Evolutionary conservation across 305 asterid species (phyloP).

Genomic region (Fraxinus sp.): DNA sequence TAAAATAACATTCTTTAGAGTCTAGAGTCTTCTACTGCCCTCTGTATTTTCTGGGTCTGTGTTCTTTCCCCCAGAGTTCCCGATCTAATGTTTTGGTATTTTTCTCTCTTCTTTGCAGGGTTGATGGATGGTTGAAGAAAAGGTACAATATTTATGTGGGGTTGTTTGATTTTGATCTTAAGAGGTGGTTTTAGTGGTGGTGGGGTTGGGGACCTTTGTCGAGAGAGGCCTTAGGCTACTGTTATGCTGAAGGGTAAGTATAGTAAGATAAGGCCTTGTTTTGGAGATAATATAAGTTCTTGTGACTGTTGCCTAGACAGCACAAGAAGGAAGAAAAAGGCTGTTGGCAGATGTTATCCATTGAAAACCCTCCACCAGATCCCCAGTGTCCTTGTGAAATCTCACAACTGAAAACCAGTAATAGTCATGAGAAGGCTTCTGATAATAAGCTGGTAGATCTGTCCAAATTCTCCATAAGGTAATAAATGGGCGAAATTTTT

Average conservation of each 20-base stretch:
- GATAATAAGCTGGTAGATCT: conserved; percentile 63
- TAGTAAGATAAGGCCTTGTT: conserved; percentile 36
- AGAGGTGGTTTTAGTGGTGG: conserved; percentile 36
- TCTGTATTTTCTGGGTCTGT: conserved; percentile 16
- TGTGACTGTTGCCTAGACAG: conserved; percentile 87
- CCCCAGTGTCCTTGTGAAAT: conserved; percentile 47
- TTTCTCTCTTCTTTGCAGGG: conserved; percentile 41
- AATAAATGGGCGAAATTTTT: conserved; percentile 11
- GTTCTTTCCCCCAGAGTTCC: conserved; percentile 21
- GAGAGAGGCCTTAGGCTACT: conserved; percentile 54
- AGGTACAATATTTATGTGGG: conserved; percentile 43
- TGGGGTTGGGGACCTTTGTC: conserved; percentile 33
- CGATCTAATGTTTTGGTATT: conserved; percentile 33
- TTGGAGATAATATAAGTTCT: conserved; percentile 42
- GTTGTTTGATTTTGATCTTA: conserved; percentile 39
- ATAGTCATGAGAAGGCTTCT: conserved; percentile 50
- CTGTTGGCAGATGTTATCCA: conserved; percentile 93
- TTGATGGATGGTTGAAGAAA: conserved; percentile 29
- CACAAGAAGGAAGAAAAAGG: conserved; percentile 61
- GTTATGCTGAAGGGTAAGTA: conserved; percentile 62
- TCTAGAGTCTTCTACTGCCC: conserved; percentile 38
- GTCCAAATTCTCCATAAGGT: conserved; percentile 94
- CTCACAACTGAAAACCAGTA: conserved; percentile 46
- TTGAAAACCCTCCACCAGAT: conserved; percentile 90
- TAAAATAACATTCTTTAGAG: conserved; percentile 58